Evolutionary conservation across 257 asterid species (phyloP).

Genomic region (Sherardia arvensis): DNA sequence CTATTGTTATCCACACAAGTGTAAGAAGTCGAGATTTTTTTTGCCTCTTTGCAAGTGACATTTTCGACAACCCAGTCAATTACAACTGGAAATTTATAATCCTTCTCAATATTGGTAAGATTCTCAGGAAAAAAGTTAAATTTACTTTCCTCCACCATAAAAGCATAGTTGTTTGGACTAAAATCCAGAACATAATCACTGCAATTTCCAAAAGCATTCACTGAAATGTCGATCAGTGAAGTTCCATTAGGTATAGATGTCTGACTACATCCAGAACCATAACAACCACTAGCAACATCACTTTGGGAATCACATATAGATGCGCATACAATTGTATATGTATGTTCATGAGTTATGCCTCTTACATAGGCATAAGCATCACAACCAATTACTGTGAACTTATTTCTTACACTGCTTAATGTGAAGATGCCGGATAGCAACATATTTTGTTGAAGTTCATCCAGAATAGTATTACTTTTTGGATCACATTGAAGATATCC

Average conservation of each 20-base stretch:
- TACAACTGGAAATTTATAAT: neutral
- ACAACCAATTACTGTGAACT: no score
- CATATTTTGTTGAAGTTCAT: neutral
- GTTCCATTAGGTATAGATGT: neutral
- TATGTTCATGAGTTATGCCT: neutral
- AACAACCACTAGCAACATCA: constrained; percentile 11
- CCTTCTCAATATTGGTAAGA: neutral
- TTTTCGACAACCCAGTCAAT: neutral
- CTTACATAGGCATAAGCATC: neutral
- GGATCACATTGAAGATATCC: constrained; percentile 5
- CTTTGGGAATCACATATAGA: constrained; percentile 7
- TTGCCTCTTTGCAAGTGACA: neutral
- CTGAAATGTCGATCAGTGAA: neutral
- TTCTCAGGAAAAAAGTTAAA: neutral
- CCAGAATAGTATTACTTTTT: neutral
- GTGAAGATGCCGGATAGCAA: neutral
- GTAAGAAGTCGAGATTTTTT: neutral
- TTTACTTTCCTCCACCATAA: neutral
- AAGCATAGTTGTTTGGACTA: neutral
- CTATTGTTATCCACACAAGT: neutral
- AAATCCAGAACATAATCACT: neutral
- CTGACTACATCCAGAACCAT: neutral
- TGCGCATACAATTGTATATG: constrained; percentile 19
- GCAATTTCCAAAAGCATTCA: neutral
- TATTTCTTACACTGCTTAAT: constrained; percentile 18